Percentiles rank a stretch among this genome's conserved stretches.
Evolutionary conservation across 805 yeast genomes (phyloP).

Genomic region (Kazachstania viticola): DNA sequence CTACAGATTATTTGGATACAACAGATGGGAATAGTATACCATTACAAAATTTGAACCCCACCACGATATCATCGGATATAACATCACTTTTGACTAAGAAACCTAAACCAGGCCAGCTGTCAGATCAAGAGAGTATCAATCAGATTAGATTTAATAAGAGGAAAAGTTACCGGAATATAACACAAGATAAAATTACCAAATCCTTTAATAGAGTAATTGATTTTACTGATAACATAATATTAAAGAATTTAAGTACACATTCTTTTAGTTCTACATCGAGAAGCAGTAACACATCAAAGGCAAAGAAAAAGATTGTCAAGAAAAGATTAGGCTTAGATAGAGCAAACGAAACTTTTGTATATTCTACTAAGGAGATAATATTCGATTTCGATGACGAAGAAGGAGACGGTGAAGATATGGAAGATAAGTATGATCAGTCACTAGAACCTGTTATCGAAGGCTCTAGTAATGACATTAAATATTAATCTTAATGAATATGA

Average conservation of each 20-base stretch:
- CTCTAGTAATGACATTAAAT: neutral
- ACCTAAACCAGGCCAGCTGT: too few relatives aligned
- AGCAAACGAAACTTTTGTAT: slow-evolving; percentile 31
- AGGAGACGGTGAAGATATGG: too few relatives aligned
- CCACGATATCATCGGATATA: neutral
- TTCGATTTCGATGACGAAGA: slow-evolving; percentile 18
- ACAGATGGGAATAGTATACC: neutral
- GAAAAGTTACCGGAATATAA: slow-evolving; percentile 12
- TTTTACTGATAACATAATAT: slow-evolving; percentile 42
- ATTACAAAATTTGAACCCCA: too few relatives aligned
- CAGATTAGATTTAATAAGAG: slow-evolving; percentile 11
- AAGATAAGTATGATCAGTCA: too few relatives aligned
- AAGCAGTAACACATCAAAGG: slow-evolving; percentile 10
- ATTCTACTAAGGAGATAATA: slow-evolving; percentile 32
- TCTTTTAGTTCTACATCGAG: slow-evolving; percentile 29
- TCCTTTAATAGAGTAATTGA: slow-evolving; percentile 32
- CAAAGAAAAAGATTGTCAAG: slow-evolving; percentile 16
- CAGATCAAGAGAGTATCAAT: slow-evolving; percentile 12
- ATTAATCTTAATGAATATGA: neutral
- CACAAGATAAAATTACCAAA: slow-evolving; percentile 13
- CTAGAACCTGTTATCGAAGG: slow-evolving; percentile 1
- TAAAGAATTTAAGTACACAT: slow-evolving; percentile 47
- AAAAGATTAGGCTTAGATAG: slow-evolving; percentile 18
- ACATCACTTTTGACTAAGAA: neutral
- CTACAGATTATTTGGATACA: neutral